Percentiles rank a stretch among this genome's conserved stretches.
phyloP scores from a whole-genome alignment of 78 protist genomes.

The Polysphondylium violaceum region DNA sequence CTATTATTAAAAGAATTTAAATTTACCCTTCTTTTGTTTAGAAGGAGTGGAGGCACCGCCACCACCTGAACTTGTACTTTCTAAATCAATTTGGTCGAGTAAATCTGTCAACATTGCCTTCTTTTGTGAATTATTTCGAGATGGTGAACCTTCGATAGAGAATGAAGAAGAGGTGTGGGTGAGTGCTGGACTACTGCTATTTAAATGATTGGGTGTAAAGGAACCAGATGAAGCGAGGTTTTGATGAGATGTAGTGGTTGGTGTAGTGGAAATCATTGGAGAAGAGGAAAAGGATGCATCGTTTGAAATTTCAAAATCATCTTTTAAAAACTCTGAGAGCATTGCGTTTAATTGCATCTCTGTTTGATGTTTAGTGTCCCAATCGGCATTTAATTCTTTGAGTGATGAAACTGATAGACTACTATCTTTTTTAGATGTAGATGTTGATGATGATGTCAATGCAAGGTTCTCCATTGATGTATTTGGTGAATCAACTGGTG shows the following conservation, averaged over 20 bases:
- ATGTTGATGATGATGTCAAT: conserved; percentile 8
- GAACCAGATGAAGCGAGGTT: conserved; percentile 16
- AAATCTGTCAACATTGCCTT: conserved; percentile 64
- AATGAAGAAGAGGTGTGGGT: neutral
- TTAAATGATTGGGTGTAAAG: conserved; percentile 3
- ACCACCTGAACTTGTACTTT: neutral
- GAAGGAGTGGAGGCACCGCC: neutral
- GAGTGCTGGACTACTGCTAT: neutral
- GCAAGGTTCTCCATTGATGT: neutral
- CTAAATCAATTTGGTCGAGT: conserved; percentile 71
- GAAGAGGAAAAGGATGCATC: neutral
- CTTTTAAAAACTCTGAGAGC: conserved; percentile 62
- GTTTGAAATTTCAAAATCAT: conserved; percentile 51
- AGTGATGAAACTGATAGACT: conserved; percentile 21
- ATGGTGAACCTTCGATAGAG: neutral
- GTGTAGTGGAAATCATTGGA: neutral
- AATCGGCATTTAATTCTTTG: conserved; percentile 10
- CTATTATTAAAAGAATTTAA: conserved; percentile 75
- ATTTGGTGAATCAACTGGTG: conserved; percentile 1
- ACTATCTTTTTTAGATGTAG: neutral
- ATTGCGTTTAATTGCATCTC: conserved; percentile 60
- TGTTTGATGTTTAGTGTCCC: conserved; percentile 75
- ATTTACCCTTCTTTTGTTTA: conserved; percentile 53
- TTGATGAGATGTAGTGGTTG: neutral
- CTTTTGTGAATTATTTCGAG: conserved; percentile 7